These are phyloP conservation scores for Phytophthora citricola DNA, from an alignment of 352 stramenopile genomes.

Conservation along the genomic window DNA sequence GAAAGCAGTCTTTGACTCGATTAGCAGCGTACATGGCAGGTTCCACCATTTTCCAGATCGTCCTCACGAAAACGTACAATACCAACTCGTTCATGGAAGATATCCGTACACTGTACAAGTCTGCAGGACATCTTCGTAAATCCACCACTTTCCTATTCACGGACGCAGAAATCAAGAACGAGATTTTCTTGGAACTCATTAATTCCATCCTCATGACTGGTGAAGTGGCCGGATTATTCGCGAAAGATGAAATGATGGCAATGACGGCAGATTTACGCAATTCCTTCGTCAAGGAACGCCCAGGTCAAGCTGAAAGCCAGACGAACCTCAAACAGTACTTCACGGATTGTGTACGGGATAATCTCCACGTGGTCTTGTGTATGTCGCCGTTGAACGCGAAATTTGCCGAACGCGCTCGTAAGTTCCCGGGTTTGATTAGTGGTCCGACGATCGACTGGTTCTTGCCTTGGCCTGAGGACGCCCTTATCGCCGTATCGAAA, in stretches of 20 bases:
- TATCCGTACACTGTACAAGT: constrained; percentile 97
- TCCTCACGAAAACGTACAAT: constrained; percentile 99
- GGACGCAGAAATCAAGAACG: constrained; percentile 99
- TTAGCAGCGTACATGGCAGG: constrained; percentile 97
- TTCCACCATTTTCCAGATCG: constrained; percentile 98
- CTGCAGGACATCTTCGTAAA: constrained; percentile 95
- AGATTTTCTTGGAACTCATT: constrained; percentile 99
- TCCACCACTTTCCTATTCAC: constrained; percentile 99
- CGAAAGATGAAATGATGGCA: constrained; percentile 99
- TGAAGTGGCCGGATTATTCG: constrained; percentile 98
- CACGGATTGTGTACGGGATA: constrained; percentile 97
- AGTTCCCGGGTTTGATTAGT: constrained; percentile 98
- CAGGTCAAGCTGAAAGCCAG: constrained; percentile 94
- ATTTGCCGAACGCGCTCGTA: constrained; percentile 96
- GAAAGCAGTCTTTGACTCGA: constrained; percentile 97
- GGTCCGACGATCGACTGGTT: constrained; percentile 99
- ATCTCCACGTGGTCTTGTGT: constrained; percentile 98
- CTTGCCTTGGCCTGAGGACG: constrained; percentile 98
- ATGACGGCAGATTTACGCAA: constrained; percentile 97
- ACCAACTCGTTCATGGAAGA: constrained; percentile 98
- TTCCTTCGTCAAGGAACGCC: constrained; percentile 95
- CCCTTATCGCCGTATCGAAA: constrained; percentile 96
- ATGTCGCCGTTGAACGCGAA: constrained; percentile 99
- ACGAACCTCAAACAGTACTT: constrained; percentile 99
- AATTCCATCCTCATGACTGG: constrained; percentile 99